Conservation (phyloP, 345 rosid species). For the Garcia nutans region DNA sequence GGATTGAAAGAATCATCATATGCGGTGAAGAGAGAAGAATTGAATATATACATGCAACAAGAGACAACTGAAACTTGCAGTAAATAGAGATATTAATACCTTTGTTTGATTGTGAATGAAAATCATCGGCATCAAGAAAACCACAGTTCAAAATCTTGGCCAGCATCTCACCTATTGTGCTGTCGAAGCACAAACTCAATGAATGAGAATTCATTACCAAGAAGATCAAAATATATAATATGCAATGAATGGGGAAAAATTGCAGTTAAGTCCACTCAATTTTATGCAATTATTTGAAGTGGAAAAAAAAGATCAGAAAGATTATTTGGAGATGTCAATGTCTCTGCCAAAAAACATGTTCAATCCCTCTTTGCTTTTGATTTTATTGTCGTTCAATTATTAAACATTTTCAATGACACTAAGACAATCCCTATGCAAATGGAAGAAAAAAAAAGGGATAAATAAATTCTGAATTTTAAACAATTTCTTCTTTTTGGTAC, state of each 20-base stretch:
- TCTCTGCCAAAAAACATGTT: no score
- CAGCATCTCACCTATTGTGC: slow-evolving; percentile 67
- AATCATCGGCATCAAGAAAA: slow-evolving; percentile 87
- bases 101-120: slow-evolving; percentile 68
- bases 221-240: no score
- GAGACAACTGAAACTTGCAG: not conserved
- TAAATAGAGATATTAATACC: slow-evolving; percentile 36
- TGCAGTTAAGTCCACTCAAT: not conserved
- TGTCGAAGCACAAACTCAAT: slow-evolving; percentile 25
- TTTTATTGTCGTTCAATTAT: no score
- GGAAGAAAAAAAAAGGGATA: no score
- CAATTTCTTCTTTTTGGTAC: no score
- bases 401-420: no score
- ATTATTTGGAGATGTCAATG: no score
- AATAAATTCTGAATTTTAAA: no score
- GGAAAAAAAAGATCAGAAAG: no score
- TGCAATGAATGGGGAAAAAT: not conserved
- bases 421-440: no score
- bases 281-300: no score
- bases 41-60: not conserved
- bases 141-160: slow-evolving; percentile 50
- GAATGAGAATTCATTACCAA: not conserved
- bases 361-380: no score
- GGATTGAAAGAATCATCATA: not conserved
- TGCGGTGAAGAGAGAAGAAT: not conserved